These are phyloP conservation scores for Anisodus tanguticus DNA, from an alignment of 257 asterid species.

Conservation along the genomic window DNA sequence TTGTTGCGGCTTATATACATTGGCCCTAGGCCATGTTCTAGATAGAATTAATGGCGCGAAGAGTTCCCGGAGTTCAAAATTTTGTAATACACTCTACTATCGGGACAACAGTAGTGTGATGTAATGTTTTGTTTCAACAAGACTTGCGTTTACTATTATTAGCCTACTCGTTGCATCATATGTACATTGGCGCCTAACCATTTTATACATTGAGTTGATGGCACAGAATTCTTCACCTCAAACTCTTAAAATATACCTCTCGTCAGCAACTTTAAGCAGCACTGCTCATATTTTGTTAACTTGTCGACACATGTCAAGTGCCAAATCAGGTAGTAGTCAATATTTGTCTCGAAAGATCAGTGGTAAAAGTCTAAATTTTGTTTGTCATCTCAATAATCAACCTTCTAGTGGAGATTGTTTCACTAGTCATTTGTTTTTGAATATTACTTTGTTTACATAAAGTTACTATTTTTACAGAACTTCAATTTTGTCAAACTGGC, in stretches of 20 bases:
- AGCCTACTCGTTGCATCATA: background rate
- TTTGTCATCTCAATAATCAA: no score
- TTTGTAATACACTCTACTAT: background rate
- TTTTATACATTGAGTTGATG: conserved; percentile 3
- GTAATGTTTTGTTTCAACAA: conserved; percentile 2
- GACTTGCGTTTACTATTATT: background rate
- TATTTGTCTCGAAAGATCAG: background rate
- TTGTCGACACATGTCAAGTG: no score
- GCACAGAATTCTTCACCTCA: background rate
- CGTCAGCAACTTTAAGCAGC: background rate
- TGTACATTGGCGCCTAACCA: background rate
- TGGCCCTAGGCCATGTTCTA: background rate
- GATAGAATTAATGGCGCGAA: background rate
- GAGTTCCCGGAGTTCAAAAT: background rate
- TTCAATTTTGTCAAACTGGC: background rate
- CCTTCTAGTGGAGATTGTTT: no score
- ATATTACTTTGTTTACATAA: no score
- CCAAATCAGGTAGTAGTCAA: no score
- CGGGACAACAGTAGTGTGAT: background rate
- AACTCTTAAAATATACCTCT: no score
- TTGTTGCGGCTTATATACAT: background rate
- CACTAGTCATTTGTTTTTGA: no score
- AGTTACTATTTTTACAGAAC: background rate
- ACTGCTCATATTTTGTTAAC: no score
- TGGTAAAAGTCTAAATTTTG: background rate